Evolutionary conservation across 495 filamentous ascomycete genomes (phyloP).

Genomic region (Oleoguttula mirabilis): DNA sequence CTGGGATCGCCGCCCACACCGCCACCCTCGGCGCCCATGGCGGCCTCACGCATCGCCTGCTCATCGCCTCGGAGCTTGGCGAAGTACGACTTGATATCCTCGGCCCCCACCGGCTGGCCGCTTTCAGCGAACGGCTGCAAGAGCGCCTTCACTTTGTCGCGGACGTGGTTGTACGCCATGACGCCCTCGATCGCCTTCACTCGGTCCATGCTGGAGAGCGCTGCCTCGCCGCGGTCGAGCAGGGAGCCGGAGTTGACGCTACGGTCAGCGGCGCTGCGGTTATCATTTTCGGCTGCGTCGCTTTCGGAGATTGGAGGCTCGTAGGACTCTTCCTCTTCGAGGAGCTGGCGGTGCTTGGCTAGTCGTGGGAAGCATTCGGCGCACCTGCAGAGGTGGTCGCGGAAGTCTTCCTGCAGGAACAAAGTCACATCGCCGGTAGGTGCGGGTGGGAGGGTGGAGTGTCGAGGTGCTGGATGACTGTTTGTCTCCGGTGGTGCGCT

Average conservation of each 20-base stretch:
- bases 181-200: conserved; percentile 91
- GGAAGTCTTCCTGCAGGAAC: conserved; percentile 66
- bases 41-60: conserved; percentile 40
- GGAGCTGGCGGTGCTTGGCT: conserved; percentile 55
- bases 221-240: conserved; percentile 79
- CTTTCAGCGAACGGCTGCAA: conserved; percentile 87
- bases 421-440: conserved; percentile 56
- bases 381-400: conserved; percentile 67
- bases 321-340: conserved; percentile 88
- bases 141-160: conserved; percentile 86
- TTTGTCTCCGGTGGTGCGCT: not conserved
- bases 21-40: conserved; percentile 31
- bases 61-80: conserved; percentile 85
- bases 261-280: conserved; percentile 33
- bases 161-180: conserved; percentile 91
- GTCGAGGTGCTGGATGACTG: conserved; percentile 30
- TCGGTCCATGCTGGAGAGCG: conserved; percentile 77
- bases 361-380: conserved; percentile 64
- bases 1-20: conserved; percentile 16
- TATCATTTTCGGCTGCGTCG: conserved; percentile 19
- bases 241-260: conserved; percentile 60
- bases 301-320: conserved; percentile 70
- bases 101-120: conserved; percentile 70
- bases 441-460: conserved; percentile 38
- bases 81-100: conserved; percentile 94